phyloP scores from a whole-genome alignment of 1,284 basidiomycete species.

The Termitomyces sp. region DNA sequence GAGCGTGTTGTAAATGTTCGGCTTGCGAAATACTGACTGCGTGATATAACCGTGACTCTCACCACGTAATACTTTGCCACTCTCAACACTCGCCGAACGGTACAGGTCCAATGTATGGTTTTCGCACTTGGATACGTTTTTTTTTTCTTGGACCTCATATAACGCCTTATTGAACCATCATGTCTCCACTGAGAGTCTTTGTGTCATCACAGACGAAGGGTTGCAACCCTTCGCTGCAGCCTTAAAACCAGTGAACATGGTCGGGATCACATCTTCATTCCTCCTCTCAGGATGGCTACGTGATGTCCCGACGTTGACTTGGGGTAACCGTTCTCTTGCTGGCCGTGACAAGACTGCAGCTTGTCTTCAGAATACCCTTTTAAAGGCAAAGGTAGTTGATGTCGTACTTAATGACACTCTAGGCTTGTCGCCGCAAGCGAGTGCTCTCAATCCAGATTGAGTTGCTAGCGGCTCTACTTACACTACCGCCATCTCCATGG shows the following conservation, averaged over 20 bases:
- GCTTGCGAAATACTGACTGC: no score
- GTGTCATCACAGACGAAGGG: conserved; percentile 15
- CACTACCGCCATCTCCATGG: conserved; percentile 32
- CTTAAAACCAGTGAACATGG: conserved; percentile 18
- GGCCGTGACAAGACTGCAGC: conserved; percentile 24
- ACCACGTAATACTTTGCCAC: no score
- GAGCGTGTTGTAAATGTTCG: no score
- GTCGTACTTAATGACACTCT: conserved; percentile 26
- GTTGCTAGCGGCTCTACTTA: conserved; percentile 37
- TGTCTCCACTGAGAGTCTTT: conserved; percentile 1
- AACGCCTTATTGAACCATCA: not conserved
- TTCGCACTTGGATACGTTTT: no score
- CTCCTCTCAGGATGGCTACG: conserved; percentile 31
- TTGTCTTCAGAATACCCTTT: conserved; percentile 23
- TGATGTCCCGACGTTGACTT: no score
- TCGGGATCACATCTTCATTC: conserved; percentile 21
- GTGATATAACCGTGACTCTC: no score
- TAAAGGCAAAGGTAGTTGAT: conserved; percentile 20
- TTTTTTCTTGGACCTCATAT: not conserved
- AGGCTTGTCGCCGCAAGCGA: conserved; percentile 23
- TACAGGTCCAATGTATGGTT: no score
- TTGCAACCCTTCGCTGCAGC: conserved; percentile 16
- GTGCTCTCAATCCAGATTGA: conserved; percentile 19
- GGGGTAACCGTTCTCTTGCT: conserved; percentile 27
- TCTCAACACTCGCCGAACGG: no score